Percentiles rank a stretch among this genome's conserved stretches.
Evolutionary conservation across 1,139 yeast species (phyloP).

Genomic region (Geotrichum cucujoidarum): DNA sequence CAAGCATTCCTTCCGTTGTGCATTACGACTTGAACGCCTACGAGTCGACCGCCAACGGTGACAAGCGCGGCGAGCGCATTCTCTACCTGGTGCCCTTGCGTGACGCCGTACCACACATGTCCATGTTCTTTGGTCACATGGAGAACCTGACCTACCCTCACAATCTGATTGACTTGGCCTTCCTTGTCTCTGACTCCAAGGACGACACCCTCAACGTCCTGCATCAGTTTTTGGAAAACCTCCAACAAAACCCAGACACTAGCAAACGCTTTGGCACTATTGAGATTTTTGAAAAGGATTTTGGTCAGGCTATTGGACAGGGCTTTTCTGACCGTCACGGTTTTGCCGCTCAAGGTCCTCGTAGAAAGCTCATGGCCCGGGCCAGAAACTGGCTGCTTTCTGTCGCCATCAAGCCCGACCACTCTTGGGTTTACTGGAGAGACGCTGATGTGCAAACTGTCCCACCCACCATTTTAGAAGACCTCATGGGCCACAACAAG

Average conservation of each 20-base stretch:
- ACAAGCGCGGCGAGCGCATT: slow-evolving; percentile 55
- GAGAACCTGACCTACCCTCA: slow-evolving; percentile 61
- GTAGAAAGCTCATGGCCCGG: slow-evolving; percentile 67
- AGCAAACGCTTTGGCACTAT: slow-evolving; percentile 55
- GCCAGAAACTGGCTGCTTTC: slow-evolving; percentile 68
- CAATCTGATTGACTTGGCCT: slow-evolving; percentile 58
- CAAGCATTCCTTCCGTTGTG: slow-evolving; percentile 40
- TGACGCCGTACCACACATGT: slow-evolving; percentile 64
- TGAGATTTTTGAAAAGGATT: slow-evolving; percentile 57
- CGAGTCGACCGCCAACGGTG: slow-evolving; percentile 52
- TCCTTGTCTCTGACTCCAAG: slow-evolving; percentile 59
- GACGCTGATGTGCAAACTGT: slow-evolving; percentile 66
- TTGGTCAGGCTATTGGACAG: slow-evolving; percentile 67
- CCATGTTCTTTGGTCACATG: slow-evolving; percentile 61
- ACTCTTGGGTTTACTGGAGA: slow-evolving; percentile 77
- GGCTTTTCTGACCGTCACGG: slow-evolving; percentile 82
- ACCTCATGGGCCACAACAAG: slow-evolving; percentile 58
- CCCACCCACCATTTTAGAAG: slow-evolving; percentile 58
- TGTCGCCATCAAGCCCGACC: slow-evolving; percentile 61
- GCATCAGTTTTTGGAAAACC: slow-evolving; percentile 41
- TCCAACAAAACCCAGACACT: slow-evolving; percentile 54
- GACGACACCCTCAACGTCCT: slow-evolving; percentile 59
- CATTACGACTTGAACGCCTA: slow-evolving; percentile 52
- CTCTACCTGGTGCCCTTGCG: slow-evolving; percentile 64
- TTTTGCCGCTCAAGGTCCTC: slow-evolving; percentile 67